Base-by-base conservation (phyloP, 73 alveolate genomes). In the Stentor roeselii region DNA sequence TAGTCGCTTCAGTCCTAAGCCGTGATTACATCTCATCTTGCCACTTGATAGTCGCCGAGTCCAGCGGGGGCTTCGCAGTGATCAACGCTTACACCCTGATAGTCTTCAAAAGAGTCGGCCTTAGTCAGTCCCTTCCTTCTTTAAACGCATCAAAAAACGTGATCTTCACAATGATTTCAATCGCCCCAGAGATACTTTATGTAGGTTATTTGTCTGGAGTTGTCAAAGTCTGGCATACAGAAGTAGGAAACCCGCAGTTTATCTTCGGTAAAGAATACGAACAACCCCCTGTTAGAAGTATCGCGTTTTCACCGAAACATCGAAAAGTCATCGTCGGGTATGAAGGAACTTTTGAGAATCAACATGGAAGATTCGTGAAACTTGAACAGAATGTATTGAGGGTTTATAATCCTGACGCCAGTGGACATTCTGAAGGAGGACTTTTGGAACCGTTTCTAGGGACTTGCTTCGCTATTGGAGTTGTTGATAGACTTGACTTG, bases 181-280 rank as follows among this genome's bases (percentile, higher is more conserved):
- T 40, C 14, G 80, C 37, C 27, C 80, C 80, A 67, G 80, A 67
- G 11, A 21, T 67, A n/a, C 37, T 67, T 21, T 67, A 67, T 67
- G 80, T 32, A 67, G 80, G 80, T 15, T 67, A 21, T 67, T 32
- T 21, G n/a, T 15, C n/a, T 30, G 80, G 80, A 15, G n/a, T 21
- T 30, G 42, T 67, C 1, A 21, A 32, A 32, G 80, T 67, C 21
- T 67, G 80, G 80, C 80, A 67, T 34, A 21, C 34, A 14, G 80
- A 36, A 21, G 80, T 2, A 21, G 41, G 21, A 67, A 32, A 67
- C 41, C 80, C 80, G 21, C 80, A 67, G 41, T 67, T 67, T 1
- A 32, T 21, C 11, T 21, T 67, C 37, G 37, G 37, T 21, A 32
- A 67, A 67, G 80, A 67, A 67, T 21, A 32, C 80, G 37, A 1